Evolutionary conservation across 306 rosid species (phyloP), one percentile per base, ranked within the genome.

Genomic region (Inga laurina): DNA sequence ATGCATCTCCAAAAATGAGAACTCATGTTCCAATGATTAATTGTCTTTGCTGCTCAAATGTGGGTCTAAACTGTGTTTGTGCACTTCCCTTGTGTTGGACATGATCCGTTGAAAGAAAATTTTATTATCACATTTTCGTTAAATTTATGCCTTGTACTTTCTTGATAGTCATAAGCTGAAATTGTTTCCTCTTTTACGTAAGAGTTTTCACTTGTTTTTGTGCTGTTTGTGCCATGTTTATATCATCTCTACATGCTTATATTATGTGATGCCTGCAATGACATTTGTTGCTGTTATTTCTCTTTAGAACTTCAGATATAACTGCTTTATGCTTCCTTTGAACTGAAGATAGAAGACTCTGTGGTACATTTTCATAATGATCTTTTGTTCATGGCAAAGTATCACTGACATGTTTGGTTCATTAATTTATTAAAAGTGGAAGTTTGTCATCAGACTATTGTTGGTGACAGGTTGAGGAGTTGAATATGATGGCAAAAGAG

Each of bases 401-500:
- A 56, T 21, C 22, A 15, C 48, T 75, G 79, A 56, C 51, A 19
- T 52, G 68, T 37, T 35, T 70, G 30, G 1, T 14, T 21, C 4
- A 10, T 34, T 75, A 9, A 2, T 32, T 52, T 52, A 2, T 30
- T 16, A 18, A 62, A 64, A 77, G 41, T 22, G 6, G 66, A 39
- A 85, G 85, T 32, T 89, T 91, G 87, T 68, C 75, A 81, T 81
- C 62, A 69, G 76, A 21, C 74, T 67, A 37, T 65, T 66, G 7
- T 21, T 72, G 10, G 5, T 46, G 52, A 46, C 84, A 88, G 92
- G 77, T 91, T 88, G 92, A 90, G 64, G 90, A 91, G 87, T 80
- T 91, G 46, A 83, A 83, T 80, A 37, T 52, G 24, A 83, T 88
- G 86, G 94, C 89, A 32, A 78, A n/a, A 82, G 95, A 88, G 86